Evolutionary conservation across 2,329 filamentous ascomycete genomes (phyloP).

Genomic region (Monilinia laxa): DNA sequence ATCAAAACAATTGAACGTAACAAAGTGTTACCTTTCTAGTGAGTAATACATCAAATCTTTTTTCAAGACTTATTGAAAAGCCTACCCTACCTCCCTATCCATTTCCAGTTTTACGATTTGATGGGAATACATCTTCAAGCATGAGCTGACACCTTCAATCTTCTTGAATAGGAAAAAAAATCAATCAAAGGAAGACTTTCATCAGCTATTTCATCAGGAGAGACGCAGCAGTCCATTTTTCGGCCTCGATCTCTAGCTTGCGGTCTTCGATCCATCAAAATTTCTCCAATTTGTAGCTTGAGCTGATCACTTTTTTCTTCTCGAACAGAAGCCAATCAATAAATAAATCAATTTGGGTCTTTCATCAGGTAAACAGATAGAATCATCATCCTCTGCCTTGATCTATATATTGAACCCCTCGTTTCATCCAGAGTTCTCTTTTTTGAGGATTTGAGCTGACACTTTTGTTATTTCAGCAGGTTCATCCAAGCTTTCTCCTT

Average conservation of each 20-base stretch:
- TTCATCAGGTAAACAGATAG: not conserved
- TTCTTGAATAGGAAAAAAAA: not conserved
- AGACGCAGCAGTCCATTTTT: rapidly evolving
- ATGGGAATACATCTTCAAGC: not conserved
- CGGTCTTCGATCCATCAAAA: not conserved
- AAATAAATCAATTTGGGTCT: not conserved
- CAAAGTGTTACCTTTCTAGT: not conserved
- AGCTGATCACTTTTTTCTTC: not conserved
- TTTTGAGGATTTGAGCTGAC: not conserved
- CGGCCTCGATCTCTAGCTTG: too few species aligned
- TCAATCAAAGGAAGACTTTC: not conserved
- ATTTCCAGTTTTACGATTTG: not conserved
- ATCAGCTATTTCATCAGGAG: not conserved
- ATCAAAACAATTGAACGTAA: not conserved
- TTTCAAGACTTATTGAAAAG: not conserved
- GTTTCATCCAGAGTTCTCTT: not conserved
- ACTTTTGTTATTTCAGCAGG: not conserved
- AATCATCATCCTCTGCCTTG: not conserved
- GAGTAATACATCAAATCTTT: not conserved
- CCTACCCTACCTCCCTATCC: not conserved
- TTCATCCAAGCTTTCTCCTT: too few species aligned
- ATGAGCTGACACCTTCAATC: not conserved
- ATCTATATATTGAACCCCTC: too few species aligned
- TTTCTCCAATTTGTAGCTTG: not conserved
- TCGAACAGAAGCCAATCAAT: not conserved